Evolutionary conservation across 2,329 filamentous ascomycete genomes (phyloP), one percentile per base, ranked within the genome.

Genomic region (Rosellinia necatrix): DNA sequence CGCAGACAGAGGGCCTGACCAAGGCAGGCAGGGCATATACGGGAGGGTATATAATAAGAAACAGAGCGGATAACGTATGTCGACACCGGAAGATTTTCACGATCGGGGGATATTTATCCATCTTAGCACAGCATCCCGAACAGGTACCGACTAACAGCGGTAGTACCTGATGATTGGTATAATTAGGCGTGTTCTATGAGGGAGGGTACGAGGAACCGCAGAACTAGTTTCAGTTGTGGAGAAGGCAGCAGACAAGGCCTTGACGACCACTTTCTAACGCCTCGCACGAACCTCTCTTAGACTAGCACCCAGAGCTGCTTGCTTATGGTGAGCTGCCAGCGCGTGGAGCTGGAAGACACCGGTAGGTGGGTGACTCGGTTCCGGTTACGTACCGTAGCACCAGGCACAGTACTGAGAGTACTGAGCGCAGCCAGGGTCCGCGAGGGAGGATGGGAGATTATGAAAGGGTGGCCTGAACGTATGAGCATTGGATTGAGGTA

Each of bases 21-120:
- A 35, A 30, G 37, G 49, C 30, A 50, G 47, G 38, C 50, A 55
- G 54, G 57, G 61, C 59, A 58, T 60, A 17, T 29, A 63, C 34
- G 49, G 53, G 52, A 34, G 49, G 53, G 52, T 51, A 56, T 63
- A 53, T 59, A 59, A 61, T 56, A 66, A 63, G 65, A 61, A 60
- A 60, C 57, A 58, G 61, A 61, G 60, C 56, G 64, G 60, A 64
- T 50, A 53, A 38, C 52, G 38, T 53, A 58, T 42, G 59, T 64
- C 61, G 61, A 61, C 60, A 46, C 62, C 65, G 63, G 66, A 63
- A 59, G 61, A 64, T 68, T 65, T 63, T 64, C 57, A 58, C 38
- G 47, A 46, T 62, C 62, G 64, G 66, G 61, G 55, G 50, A 59
- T 58, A 58, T 58, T 49, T 53, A 62, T 53, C 61, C 58, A 55